Evolutionary conservation across 2,329 filamentous ascomycete species (phyloP), one percentile per base, ranked within the genome.

Genomic region (Fusarium musae): DNA sequence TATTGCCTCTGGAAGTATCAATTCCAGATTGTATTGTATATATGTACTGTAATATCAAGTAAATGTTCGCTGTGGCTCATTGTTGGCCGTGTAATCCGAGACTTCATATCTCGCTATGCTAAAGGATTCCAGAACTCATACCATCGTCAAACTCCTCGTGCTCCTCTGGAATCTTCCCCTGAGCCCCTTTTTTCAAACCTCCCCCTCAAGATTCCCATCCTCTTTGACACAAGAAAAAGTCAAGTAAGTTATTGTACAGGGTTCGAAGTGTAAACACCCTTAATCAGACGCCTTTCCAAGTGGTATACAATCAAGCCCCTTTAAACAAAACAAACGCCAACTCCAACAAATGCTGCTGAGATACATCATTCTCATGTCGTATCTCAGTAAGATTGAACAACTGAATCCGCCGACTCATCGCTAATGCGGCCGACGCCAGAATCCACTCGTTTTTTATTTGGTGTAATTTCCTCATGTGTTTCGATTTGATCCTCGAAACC

Each of bases 341-440:
- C 75, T 71, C 76, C 73, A 42, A 54, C 66, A 57, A 58, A 70
- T 75, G 64, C 68, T 78, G 63, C 42, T 64, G 53, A 75, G 53
- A 68, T 37, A 39, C 54, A 60, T 65, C 66, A 46, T 63, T 58
- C 50, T 39, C 46, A 43, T 63, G 28, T 19, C 36, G 21, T 39
- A 43, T 56, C n/a, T 66, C 46, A 64, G 60, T 66, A 58, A 30
- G 64, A 44, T 46, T 60, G 40, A 61, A 34, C 34, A n/a, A 58
- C 53, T n/a, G 68, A 66, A 57, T 77, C 76, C 17, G 66, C 71
- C 13, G 78, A 79, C 17, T 79, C 79, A 10, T 71, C 71, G 57
- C 79, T 81, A 59, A 81, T 75, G 36, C 78, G 78, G 2, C 78
- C 81, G 26, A 82, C 73, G 1, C 80, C 80, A 34, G 81, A 82